Base-by-base conservation (phyloP, 139 green algal species). In the Tetraselmis chui region DNA sequence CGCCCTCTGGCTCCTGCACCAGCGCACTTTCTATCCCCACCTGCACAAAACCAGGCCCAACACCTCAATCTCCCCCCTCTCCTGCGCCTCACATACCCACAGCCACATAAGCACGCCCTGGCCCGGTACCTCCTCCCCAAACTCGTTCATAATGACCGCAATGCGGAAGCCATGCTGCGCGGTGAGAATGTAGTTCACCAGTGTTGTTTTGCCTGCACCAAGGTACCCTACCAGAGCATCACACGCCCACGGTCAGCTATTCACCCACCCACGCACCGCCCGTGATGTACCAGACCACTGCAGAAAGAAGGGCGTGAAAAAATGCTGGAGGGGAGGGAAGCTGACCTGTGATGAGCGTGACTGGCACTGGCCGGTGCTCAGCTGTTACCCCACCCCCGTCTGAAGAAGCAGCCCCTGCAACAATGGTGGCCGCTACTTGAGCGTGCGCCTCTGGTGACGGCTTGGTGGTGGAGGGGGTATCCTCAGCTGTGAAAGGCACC, bases 91-190 rank as follows among this genome's bases (percentile, higher is more conserved):
- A 23, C 45, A 87, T 79, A 92, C 82, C 23, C 82, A 32, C 28
- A 91, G 85, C n/a, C 91, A 86, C 76, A 97, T 82, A 26, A 97
- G 86, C 25, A 89, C 90, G 32, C 86, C 88, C 82, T 98, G 94
- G 30, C 98, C 92, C 59, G 93, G 92, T 0, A 87, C 82, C 25
- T 91, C 88, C 28, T 93, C 92, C 0, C 93, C 94, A 83, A 93
- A 95, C 83, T 98, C 95, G 74, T 98, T 98, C 59, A 97, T 76
- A 28, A 98, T 95, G 30, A 98, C 94, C 1, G 95, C 95, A 29
- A 97, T 94, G 29, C 91, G 86, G 26, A 83, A 88, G 24, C 94
- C 92, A 59, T 98, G 95, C 5, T 93, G 83, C 1, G 85, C 86
- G 1, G 89, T 93, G 30, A 98, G 88, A 31, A 99, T 95, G 86